Evolutionary conservation across 179 eudicot species (phyloP).

Genomic region (Actinidia chinensis): DNA sequence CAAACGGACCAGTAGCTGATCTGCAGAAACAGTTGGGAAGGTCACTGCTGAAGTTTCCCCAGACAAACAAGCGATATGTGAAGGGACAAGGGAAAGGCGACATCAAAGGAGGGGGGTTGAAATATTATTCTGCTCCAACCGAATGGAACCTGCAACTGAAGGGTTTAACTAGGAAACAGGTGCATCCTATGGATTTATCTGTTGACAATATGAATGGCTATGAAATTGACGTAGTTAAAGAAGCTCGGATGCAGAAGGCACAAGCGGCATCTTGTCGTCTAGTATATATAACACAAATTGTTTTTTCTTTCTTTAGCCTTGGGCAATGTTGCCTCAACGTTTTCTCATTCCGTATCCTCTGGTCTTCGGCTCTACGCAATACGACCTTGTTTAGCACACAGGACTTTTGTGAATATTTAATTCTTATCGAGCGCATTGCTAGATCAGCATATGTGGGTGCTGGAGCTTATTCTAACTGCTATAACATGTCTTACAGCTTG

Average conservation of each 20-base stretch:
- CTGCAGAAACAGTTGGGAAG: conserved; percentile 95
- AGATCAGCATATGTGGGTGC: conserved; percentile 16
- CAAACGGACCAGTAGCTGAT: conserved; percentile 75
- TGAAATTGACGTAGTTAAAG: conserved; percentile 37
- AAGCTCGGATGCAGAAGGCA: conserved; percentile 22
- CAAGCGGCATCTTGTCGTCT: conserved; percentile 12
- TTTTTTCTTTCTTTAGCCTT: too few relatives aligned
- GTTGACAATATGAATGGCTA: conserved; percentile 53
- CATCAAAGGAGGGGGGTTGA: conserved; percentile 39
- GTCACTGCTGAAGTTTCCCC: conserved; percentile 78
- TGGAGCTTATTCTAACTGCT: conserved; percentile 29
- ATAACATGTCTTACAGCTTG: conserved; percentile 18
- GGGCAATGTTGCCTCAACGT: too few relatives aligned
- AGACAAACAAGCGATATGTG: conserved; percentile 53
- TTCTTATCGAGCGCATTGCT: conserved; percentile 24
- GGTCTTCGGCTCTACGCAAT: conserved; percentile 22
- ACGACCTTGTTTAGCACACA: conserved; percentile 9
- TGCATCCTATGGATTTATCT: conserved; percentile 56
- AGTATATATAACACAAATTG: conserved; percentile 7
- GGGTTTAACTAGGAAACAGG: conserved; percentile 50
- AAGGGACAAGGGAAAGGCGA: conserved; percentile 61
- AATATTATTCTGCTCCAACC: conserved; percentile 39
- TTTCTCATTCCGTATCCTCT: conserved; percentile 24
- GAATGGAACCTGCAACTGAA: conserved; percentile 36
- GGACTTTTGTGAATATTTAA: conserved; percentile 46